A percentile compares a stretch with the other conserved stretches of the same genome.
Evolutionary conservation across 2,329 filamentous ascomycete species (phyloP).

Genomic region (Diaporthe longicolla): DNA sequence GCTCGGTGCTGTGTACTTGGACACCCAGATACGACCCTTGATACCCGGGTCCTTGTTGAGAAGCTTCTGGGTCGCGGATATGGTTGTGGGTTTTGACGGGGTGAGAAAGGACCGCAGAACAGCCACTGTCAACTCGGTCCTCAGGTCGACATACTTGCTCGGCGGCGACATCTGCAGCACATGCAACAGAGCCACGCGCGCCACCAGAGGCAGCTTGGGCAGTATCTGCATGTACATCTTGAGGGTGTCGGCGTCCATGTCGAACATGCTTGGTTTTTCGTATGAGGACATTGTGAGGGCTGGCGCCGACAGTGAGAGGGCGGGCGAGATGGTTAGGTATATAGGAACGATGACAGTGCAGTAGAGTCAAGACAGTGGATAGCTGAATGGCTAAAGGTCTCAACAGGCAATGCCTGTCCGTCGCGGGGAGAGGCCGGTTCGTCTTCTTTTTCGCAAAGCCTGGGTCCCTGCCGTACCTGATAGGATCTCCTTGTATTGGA

Average conservation of each 20-base stretch:
- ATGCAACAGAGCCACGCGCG: slow-evolving; percentile 74
- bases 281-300: background rate
- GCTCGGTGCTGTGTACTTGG: slow-evolving; percentile 74
- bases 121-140: slow-evolving; percentile 79
- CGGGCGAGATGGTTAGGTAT: background rate
- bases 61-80: slow-evolving; percentile 75
- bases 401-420: slow-evolving; percentile 28
- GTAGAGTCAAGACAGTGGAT: background rate
- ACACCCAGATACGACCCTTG: slow-evolving; percentile 87
- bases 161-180: slow-evolving; percentile 77
- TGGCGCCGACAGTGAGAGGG: background rate
- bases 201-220: slow-evolving; percentile 72
- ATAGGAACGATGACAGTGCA: background rate
- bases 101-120: slow-evolving; percentile 77
- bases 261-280: background rate
- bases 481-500: slow-evolving; percentile 11
- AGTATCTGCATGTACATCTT: slow-evolving; percentile 55
- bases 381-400: background rate
- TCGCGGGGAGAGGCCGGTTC: slow-evolving; percentile 6
- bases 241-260: slow-evolving; percentile 43
- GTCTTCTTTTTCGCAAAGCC: slow-evolving; percentile 21
- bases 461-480: slow-evolving; percentile 10
- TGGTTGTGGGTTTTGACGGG: slow-evolving; percentile 59
- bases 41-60: slow-evolving; percentile 75
- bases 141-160: slow-evolving; percentile 83